Conservation (phyloP, 75 land plant genomes). For the Cupressus sempervirens region DNA sequence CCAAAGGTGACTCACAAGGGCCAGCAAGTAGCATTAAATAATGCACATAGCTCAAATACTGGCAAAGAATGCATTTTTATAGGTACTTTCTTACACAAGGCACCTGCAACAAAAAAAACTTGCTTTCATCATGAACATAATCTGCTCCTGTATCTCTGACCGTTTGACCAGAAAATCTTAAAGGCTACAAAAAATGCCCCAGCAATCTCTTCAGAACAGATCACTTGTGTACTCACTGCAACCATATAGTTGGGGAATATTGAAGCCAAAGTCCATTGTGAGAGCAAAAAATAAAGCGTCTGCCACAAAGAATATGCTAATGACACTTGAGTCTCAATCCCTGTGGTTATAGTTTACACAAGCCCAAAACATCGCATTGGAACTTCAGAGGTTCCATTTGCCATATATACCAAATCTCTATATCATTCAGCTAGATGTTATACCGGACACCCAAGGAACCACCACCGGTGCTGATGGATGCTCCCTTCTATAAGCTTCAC, state of each 20-base stretch:
- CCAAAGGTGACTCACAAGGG: background rate
- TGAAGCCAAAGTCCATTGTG: background rate
- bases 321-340: background rate
- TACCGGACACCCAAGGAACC: slow-evolving; percentile 94
- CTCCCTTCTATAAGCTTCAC: slow-evolving; percentile 55
- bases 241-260: background rate
- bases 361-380: background rate
- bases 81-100: background rate
- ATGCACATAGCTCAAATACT: background rate
- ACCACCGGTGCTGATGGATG: slow-evolving; percentile 78
- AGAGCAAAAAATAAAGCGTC: background rate
- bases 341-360: background rate
- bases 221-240: background rate
- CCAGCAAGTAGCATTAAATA: background rate
- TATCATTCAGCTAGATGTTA: slow-evolving; percentile 15
- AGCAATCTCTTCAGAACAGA: background rate
- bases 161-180: background rate
- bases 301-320: background rate
- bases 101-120: background rate
- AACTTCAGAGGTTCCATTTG: background rate
- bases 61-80: background rate
- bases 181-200: background rate
- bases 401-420: background rate
- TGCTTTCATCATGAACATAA: slow-evolving; percentile 1
- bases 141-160: background rate